Base-by-base conservation (phyloP, 176 grass and related monocot genomes). In the Musa acuminata region DNA sequence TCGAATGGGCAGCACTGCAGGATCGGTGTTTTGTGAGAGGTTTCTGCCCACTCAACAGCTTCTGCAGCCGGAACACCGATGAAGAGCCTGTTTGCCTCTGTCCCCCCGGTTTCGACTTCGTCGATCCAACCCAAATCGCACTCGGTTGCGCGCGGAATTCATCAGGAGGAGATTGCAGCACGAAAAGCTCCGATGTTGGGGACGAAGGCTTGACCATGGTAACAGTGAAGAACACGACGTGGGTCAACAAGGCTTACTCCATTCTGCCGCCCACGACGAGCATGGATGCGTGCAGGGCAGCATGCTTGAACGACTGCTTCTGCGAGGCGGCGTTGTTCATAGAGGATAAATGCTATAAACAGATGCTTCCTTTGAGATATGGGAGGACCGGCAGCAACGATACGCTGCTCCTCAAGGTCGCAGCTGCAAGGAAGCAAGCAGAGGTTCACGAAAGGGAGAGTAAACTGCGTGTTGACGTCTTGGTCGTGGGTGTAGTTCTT, bases 241-340 rank as follows among this genome's bases (percentile, higher is more conserved):
- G 84, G 84, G 60, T 71, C 8, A 74, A 85, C 79, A 69, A 62
- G 23, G 49, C 84, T 0, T 85, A 77, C 79, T 13, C 9, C 2
- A 13, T 65, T 52, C 8, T 9, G 68, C 76, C 2, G 22, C 53
- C 77, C 9, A 55, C 58, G 64, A 85, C 67, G 72, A 86, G 81
- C 80, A 63, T 81, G 17, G 74, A 83, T 24, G 76, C 77, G 58
- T 86, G 87, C 75, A 65, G 68, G 52, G 49, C 71, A 0, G 77
- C 81, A 66, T 89, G 87, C 58, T 0, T 77, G 8, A 14, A n/a
- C 0, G 84, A 86, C 71, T 89, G 87, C 77, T 74, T 77, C 48
- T 89, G 83, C 67, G 23, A 13, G 8, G 83, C 77, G 54, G 81
- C 24, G 49, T 59, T 86, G 48, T 85, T 83, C 9, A 0, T 2